phyloP scores from a whole-genome alignment of 1,284 basidiomycete species.

The Coniferiporia weirii region DNA sequence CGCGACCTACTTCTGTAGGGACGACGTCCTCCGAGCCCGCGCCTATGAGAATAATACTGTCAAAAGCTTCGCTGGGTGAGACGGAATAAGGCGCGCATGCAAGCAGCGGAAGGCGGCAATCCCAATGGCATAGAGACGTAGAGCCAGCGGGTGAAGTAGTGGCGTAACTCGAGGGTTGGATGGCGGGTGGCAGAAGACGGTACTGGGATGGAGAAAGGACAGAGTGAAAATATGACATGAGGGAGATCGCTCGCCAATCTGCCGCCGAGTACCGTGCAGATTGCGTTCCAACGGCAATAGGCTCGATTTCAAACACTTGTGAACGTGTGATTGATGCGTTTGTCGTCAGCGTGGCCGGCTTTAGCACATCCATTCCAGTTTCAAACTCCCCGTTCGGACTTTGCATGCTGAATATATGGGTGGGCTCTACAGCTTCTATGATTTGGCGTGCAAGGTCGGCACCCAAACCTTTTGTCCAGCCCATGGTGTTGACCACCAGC shows the following conservation, averaged over 20 bases:
- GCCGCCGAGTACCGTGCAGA: conserved; percentile 56
- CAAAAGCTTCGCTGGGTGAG: conserved; percentile 47
- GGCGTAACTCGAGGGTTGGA: conserved; percentile 13
- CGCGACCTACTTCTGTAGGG: conserved; percentile 56
- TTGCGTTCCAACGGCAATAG: conserved; percentile 28
- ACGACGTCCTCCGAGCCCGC: conserved; percentile 73
- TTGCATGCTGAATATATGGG: conserved; percentile 58
- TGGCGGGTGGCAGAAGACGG: not conserved
- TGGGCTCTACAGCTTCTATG: conserved; percentile 61
- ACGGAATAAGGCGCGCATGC: conserved; percentile 67
- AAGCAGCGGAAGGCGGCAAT: conserved; percentile 63
- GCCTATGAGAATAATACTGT: conserved; percentile 60
- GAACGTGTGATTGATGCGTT: not conserved
- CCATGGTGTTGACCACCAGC: conserved; percentile 93
- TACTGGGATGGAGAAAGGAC: conserved; percentile 34
- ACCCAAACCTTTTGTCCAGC: conserved; percentile 94
- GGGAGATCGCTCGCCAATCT: conserved; percentile 68
- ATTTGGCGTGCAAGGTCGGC: conserved; percentile 73
- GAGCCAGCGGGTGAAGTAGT: conserved; percentile 32
- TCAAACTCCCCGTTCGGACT: conserved; percentile 21
- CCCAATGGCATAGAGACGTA: conserved; percentile 45
- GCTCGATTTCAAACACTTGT: conserved; percentile 25
- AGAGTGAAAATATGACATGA: conserved; percentile 84
- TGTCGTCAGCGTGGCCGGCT: conserved; percentile 13
- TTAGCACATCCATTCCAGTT: conserved; percentile 12